Conservation (phyloP, 441 rosid species). For the Syzygium syzygioides region DNA sequence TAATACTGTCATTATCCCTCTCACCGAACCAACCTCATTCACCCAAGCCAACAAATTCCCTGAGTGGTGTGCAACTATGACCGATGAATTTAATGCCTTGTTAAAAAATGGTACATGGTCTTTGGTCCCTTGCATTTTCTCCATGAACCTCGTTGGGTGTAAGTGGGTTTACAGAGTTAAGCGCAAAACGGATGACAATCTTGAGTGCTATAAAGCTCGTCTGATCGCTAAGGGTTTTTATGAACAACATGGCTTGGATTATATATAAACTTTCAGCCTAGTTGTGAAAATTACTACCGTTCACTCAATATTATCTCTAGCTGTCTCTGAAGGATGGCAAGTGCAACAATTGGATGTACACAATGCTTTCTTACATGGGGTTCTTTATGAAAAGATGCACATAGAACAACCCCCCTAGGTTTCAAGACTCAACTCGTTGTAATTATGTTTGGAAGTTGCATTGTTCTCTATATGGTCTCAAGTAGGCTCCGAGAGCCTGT, state of each 20-base stretch:
- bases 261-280: fast-evolving
- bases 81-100: not conserved
- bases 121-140: not conserved
- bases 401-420: not conserved
- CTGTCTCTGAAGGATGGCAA: not conserved
- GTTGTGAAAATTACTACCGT: not conserved
- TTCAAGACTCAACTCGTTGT: not conserved
- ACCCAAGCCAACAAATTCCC: not conserved
- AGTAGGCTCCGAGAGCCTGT: not conserved
- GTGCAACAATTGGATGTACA: not conserved
- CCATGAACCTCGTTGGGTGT: not conserved
- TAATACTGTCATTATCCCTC: not conserved
- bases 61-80: not conserved
- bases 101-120: not conserved
- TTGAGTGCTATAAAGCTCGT: not conserved
- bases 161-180: not conserved
- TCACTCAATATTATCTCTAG: not conserved
- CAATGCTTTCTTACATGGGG: not conserved
- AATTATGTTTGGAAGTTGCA: not conserved
- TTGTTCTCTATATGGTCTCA: not conserved
- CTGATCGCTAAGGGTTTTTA: not conserved
- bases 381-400: not conserved
- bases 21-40: not conserved
- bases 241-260: not conserved
- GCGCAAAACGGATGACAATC: not conserved